Evolutionary conservation across 1,284 basidiomycete species (phyloP).

Genomic region (Ceratobasidium sp.): DNA sequence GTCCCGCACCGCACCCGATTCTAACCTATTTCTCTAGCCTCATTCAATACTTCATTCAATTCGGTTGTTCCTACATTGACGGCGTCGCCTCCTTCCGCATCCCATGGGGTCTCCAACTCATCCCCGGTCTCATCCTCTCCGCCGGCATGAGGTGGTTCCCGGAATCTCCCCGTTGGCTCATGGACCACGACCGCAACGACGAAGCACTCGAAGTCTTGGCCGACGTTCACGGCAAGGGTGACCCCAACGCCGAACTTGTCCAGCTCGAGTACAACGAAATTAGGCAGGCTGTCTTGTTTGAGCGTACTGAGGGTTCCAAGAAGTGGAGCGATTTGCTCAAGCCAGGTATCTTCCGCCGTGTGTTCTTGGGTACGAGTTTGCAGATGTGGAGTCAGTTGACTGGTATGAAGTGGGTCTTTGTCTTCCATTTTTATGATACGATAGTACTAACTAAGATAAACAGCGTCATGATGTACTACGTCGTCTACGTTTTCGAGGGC

Average conservation of each 20-base stretch:
- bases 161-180: constrained; percentile 71
- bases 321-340: constrained; percentile 78
- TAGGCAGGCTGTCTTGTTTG: constrained; percentile 78
- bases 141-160: constrained; percentile 69
- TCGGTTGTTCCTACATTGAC: constrained; percentile 80
- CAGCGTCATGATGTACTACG: constrained; percentile 74
- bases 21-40: neutral
- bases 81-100: constrained; percentile 81
- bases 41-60: constrained; percentile 51
- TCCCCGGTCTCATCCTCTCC: constrained; percentile 77
- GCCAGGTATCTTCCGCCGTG: constrained; percentile 70
- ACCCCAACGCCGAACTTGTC: constrained; percentile 75
- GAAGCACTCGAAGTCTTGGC: constrained; percentile 84
- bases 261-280: constrained; percentile 86
- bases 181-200: constrained; percentile 70
- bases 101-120: constrained; percentile 83
- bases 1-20: neutral
- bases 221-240: constrained; percentile 82
- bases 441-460: constrained; percentile 52
- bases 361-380: constrained; percentile 69
- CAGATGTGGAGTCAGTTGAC: constrained; percentile 77
- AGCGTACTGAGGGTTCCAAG: constrained; percentile 78
- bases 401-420: constrained; percentile 57
- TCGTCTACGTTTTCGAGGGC: constrained; percentile 79
- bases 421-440: neutral